Conservation (phyloP, 306 rosid species). For the Nissolia schottii region DNA sequence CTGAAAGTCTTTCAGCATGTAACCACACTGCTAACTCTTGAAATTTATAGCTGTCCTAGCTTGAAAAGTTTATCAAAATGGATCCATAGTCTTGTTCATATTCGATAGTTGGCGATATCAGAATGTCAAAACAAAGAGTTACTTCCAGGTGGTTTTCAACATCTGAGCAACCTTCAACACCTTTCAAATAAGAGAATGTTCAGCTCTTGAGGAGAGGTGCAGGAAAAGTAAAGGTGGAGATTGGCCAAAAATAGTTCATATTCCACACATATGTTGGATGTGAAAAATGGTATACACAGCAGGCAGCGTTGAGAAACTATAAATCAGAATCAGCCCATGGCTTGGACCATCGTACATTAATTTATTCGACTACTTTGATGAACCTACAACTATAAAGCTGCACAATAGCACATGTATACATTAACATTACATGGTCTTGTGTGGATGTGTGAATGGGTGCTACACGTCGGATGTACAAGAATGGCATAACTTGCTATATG, state of each 20-base stretch:
- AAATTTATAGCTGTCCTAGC: conserved; percentile 15
- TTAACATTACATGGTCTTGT: too few relatives aligned
- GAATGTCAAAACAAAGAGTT: conserved; percentile 9
- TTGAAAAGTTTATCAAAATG: conserved; percentile 15
- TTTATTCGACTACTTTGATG: too few relatives aligned
- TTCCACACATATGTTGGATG: conserved; percentile 17
- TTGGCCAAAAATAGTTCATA: conserved; percentile 16
- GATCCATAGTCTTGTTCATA: conserved; percentile 2
- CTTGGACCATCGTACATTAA: too few relatives aligned
- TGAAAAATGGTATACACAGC: background rate
- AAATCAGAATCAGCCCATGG: background rate
- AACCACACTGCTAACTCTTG: conserved; percentile 17
- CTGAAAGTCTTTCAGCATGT: conserved; percentile 4
- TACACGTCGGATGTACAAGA: background rate
- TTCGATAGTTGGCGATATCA: conserved; percentile 21
- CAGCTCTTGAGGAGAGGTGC: conserved; percentile 22
- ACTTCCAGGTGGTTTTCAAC: conserved; percentile 16
- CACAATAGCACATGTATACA: too few relatives aligned
- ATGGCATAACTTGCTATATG: background rate
- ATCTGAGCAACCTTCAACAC: conserved; percentile 15
- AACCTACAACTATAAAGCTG: too few relatives aligned
- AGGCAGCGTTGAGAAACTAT: conserved; percentile 7
- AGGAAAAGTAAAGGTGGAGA: background rate
- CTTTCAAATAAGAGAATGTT: conserved; percentile 24
- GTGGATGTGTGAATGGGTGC: background rate